Evolutionary conservation across 2,329 filamentous ascomycete species (phyloP).

Genomic region (Zarea fungicola): DNA sequence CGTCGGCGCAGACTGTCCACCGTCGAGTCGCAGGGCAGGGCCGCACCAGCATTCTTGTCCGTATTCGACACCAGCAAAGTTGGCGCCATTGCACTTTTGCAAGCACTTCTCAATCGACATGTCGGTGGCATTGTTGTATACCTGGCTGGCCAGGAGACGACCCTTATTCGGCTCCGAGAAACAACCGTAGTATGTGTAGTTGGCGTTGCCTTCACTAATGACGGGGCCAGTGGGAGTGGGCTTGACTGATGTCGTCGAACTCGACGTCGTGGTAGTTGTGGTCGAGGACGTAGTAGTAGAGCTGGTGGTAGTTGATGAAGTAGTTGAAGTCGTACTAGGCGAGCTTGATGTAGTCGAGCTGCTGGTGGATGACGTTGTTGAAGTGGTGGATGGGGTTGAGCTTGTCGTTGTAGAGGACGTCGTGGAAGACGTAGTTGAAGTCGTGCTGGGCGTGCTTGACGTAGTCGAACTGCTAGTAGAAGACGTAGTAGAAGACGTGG

Average conservation of each 20-base stretch:
- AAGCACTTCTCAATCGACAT: conserved; percentile 32
- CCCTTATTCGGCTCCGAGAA: conserved; percentile 28
- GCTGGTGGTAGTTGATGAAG: background rate
- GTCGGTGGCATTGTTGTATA: conserved; percentile 24
- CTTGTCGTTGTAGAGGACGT: background rate
- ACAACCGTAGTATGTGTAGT: conserved; percentile 34
- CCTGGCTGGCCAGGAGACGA: conserved; percentile 25
- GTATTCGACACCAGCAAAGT: conserved; percentile 33
- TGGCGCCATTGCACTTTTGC: conserved; percentile 23
- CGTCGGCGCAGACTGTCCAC: conserved; percentile 15
- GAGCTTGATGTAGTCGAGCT: background rate
- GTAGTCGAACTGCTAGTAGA: background rate
- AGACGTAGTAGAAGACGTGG: background rate
- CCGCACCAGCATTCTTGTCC: conserved; percentile 35
- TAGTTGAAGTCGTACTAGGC: too few species aligned
- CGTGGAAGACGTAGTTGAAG: conserved; percentile 4
- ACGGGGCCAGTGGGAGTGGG: conserved; percentile 22
- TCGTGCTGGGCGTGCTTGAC: background rate
- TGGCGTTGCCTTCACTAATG: conserved; percentile 29
- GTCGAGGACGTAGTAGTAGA: background rate
- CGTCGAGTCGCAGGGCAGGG: conserved; percentile 25
- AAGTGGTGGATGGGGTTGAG: conserved; percentile 2
- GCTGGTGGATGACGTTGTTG: background rate
- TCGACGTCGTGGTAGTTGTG: background rate
- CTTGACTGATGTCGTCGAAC: conserved; percentile 13